Base-by-base conservation (phyloP, 495 filamentous ascomycete genomes). In the Hypoxylon lienhwacheense region DNA sequence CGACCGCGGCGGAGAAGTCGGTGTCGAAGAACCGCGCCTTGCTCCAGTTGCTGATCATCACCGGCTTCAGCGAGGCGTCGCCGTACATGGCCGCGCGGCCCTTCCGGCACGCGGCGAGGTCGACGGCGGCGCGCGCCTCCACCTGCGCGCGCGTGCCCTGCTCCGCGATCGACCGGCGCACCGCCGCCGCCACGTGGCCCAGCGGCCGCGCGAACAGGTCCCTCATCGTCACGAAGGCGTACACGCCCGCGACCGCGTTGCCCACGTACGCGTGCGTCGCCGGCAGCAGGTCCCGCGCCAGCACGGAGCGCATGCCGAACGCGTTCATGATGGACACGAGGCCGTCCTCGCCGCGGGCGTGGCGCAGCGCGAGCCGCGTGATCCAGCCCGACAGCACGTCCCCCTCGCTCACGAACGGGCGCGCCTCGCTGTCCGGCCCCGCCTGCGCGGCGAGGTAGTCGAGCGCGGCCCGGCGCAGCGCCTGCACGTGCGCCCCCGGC, bases 11-110 rank as follows among this genome's bases (percentile, higher is more conserved):
- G 25, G 66, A 59, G 60, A 80, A 78, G 56, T 80, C 66, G 40
- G 69, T 61, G 19, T 75, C 62, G 44, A 75, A 77, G 40, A 80
- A 68, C 14, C 61, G 55, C 2, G 67, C 73, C 47, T 74, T 76
- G 24, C 62, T 61, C 76, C 76, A 79, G 61, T 79, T 80, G 3
- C 69, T 72, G 29, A 75, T 68, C 19, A 66, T 65, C 7, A 76
- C 34, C 7, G 74, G 60, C 6, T 63, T 46, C 61, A 66, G 70
- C 24, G 56, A 56, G 6, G 60, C 37, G 39, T 75, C 68, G 5
- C 73, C 75, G 48, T 70, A 70, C 5, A 75, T 33, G 2, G 66
- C 45, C 12, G 55, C 22, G 19, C 57, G 47, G 7, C 66, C 56
- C 12, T 16, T 41, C 40, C 22, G 32, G 2, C 25, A 29, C 20